Conservation (phyloP, 495 filamentous ascomycete species). For the Delitschia confertaspora region DNA sequence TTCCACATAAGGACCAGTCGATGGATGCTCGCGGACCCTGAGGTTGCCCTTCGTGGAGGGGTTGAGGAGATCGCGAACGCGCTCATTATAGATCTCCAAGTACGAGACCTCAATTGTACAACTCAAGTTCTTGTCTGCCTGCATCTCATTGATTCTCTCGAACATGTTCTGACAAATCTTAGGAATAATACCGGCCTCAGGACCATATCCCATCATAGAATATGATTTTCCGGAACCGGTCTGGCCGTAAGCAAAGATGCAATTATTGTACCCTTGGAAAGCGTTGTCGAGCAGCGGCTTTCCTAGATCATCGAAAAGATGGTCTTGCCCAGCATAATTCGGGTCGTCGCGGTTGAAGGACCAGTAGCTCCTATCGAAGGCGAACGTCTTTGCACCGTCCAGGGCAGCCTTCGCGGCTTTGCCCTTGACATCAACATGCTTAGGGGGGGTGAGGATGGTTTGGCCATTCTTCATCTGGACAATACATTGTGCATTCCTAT, state of each 20-base stretch:
- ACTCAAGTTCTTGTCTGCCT: constrained; percentile 62
- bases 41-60: constrained; percentile 94
- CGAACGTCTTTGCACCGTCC: constrained; percentile 81
- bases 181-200: constrained; percentile 95
- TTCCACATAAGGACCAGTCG: constrained; percentile 95
- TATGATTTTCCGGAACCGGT: constrained; percentile 98
- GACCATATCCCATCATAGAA: constrained; percentile 99
- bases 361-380: constrained; percentile 97
- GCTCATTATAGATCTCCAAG: constrained; percentile 98
- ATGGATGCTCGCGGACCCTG: constrained; percentile 94
- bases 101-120: constrained; percentile 98
- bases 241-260: constrained; percentile 99
- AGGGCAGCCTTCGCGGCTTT: constrained; percentile 55
- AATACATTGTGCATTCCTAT: constrained; percentile 91
- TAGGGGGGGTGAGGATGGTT: constrained; percentile 74
- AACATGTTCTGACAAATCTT: constrained; percentile 98
- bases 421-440: constrained; percentile 44
- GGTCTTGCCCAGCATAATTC: constrained; percentile 83
- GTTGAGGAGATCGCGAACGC: constrained; percentile 92
- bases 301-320: constrained; percentile 81
- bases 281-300: constrained; percentile 93
- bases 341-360: constrained; percentile 77
- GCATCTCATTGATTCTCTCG: constrained; percentile 61
- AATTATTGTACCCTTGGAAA: constrained; percentile 98
- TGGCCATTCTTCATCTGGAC: constrained; percentile 91